Evolutionary conservation across 129 eudicot genomes (phyloP).

Genomic region (Cynara cardunculus): DNA sequence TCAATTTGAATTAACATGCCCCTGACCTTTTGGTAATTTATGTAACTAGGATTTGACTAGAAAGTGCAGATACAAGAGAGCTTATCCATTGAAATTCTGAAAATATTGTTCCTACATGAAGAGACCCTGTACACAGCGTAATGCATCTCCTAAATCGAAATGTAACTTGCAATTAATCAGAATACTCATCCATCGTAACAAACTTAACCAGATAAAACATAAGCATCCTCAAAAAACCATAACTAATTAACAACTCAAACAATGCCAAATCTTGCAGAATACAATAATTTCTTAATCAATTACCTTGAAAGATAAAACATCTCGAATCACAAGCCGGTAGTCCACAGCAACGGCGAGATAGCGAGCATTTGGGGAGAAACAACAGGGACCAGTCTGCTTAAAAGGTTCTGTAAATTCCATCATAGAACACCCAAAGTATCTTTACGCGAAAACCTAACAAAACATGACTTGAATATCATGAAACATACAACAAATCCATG

Average conservation of each 20-base stretch:
- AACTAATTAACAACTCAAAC: not conserved
- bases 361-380: constrained; percentile 86
- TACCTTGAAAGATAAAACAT: constrained; percentile 84
- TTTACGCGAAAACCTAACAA: not conserved
- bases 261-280: not conserved
- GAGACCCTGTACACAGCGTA: not conserved
- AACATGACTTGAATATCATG: not conserved
- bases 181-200: not conserved
- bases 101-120: not conserved
- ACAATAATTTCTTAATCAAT: not conserved
- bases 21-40: not conserved
- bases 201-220: not conserved
- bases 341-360: constrained; percentile 89
- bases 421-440: not conserved
- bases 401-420: constrained; percentile 94
- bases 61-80: not conserved
- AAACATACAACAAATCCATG: not conserved
- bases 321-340: constrained; percentile 96
- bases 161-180: not conserved
- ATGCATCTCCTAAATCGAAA: constrained; percentile 13
- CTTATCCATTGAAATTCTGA: not conserved
- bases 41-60: not conserved
- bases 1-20: not conserved
- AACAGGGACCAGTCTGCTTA: constrained; percentile 92
- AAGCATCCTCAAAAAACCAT: not conserved